Conservation (phyloP, 2,329 filamentous ascomycete genomes). For the Aspergillus ochraceus region DNA sequence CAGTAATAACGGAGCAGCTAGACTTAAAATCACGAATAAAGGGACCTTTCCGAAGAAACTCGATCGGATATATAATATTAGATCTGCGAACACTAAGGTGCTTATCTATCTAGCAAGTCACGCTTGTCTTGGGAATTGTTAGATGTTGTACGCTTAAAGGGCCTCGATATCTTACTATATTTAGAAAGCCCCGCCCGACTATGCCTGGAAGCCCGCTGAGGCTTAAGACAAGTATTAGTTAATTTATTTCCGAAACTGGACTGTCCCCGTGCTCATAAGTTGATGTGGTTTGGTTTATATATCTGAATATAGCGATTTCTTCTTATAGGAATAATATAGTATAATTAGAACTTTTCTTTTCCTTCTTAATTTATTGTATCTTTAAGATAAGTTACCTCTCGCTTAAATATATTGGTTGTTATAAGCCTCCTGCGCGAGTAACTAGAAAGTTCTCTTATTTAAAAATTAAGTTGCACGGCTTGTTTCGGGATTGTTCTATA, state of each 20-base stretch:
- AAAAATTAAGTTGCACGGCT: neutral
- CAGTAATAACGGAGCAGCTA: neutral
- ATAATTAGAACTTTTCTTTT: neutral
- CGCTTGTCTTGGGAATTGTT: neutral
- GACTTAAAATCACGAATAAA: neutral
- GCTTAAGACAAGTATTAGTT: neutral
- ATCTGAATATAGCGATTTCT: neutral
- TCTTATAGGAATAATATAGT: neutral
- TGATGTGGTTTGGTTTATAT: neutral
- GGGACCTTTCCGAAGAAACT: neutral
- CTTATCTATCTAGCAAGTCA: neutral
- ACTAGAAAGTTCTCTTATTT: neutral
- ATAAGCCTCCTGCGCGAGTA: neutral
- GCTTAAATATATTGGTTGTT: neutral
- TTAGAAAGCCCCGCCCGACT: neutral
- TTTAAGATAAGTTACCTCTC: neutral
- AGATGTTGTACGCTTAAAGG: neutral
- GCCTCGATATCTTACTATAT: neutral
- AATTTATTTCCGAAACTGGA: neutral
- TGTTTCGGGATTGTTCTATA: neutral
- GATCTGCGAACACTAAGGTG: neutral
- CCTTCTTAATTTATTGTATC: neutral
- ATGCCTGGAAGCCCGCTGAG: neutral
- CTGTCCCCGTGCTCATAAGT: neutral
- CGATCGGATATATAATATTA: neutral